Conservation (phyloP, 768 basidiomycete genomes). For the Candolleomyces eurysporus region DNA sequence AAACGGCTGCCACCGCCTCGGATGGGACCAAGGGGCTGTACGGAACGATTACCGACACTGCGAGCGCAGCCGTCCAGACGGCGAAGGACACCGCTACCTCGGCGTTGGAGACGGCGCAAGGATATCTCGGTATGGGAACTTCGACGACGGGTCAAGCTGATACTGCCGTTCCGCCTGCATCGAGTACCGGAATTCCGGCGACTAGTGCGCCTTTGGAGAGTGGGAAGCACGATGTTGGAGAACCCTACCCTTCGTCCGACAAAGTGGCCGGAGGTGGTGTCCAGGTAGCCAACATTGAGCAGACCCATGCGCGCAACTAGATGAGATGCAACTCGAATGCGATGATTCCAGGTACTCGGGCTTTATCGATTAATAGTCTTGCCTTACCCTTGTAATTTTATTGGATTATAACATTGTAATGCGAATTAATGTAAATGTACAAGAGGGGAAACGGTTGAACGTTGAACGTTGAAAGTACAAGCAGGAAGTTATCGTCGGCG, state of each 20-base stretch:
- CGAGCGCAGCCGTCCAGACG: not conserved
- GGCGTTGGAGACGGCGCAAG: constrained; percentile 29
- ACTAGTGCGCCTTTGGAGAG: constrained; percentile 41
- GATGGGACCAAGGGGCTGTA: not conserved
- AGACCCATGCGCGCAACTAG: not conserved
- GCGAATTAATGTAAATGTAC: no score
- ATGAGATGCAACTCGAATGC: not conserved
- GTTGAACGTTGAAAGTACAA: no score
- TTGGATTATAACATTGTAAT: not conserved
- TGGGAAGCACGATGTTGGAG: constrained; percentile 29
- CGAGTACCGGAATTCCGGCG: constrained; percentile 25
- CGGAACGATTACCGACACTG: constrained; percentile 1
- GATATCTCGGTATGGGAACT: constrained; percentile 18
- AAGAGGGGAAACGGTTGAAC: no score
- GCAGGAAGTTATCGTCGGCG: no score
- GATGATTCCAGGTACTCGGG: not conserved
- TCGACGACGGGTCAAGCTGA: constrained; percentile 8
- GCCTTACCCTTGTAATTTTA: not conserved
- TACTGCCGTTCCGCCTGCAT: not conserved
- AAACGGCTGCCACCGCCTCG: constrained; percentile 31
- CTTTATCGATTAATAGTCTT: not conserved
- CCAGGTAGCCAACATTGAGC: not conserved
- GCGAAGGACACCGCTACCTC: constrained; percentile 7
- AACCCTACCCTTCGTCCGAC: constrained; percentile 27
- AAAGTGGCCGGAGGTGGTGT: constrained; percentile 11